Percentiles rank a stretch among this genome's conserved stretches.
These are phyloP conservation scores for Sugiyamaella neomexicana DNA, from an alignment of 1,139 yeast species.

Conservation along the genomic window DNA sequence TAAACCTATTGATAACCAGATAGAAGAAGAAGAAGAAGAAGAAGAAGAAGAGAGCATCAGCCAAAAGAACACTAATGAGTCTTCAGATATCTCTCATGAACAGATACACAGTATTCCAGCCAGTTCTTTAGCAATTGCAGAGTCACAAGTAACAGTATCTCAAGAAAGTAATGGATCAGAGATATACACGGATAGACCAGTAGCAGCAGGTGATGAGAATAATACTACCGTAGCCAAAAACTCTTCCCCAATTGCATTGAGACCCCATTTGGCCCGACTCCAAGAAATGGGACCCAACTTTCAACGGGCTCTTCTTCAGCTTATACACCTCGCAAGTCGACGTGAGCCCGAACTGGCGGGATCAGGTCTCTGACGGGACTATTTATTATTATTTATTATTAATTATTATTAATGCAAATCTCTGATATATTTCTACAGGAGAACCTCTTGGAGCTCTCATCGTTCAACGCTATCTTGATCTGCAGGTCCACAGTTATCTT, in stretches of 20 bases:
- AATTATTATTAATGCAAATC: not conserved
- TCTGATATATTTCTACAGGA: not conserved
- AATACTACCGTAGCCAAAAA: not conserved
- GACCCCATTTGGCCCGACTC: not conserved
- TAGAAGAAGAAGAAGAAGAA: too few species aligned
- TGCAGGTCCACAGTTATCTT: not conserved
- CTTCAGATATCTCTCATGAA: not conserved
- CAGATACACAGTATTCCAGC: too few species aligned
- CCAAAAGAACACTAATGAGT: too few species aligned
- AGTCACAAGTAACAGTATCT: not conserved
- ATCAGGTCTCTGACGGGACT: not conserved
- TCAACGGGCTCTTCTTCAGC: not conserved
- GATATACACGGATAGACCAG: constrained; percentile 8
- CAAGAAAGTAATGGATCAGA: constrained; percentile 2
- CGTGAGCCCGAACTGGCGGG: not conserved
- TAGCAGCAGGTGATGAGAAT: not conserved
- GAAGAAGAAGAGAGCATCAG: too few species aligned
- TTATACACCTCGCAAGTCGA: not conserved
- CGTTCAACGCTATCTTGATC: too few species aligned
- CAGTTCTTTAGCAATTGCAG: too few species aligned
- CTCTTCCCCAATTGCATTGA: not conserved
- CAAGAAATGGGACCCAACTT: not conserved
- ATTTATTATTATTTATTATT: not conserved
- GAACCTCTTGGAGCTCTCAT: too few species aligned
- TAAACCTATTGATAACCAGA: not conserved